Conservation (phyloP, 2,329 filamentous ascomycete genomes). For the Dactylellina drechsleri region DNA sequence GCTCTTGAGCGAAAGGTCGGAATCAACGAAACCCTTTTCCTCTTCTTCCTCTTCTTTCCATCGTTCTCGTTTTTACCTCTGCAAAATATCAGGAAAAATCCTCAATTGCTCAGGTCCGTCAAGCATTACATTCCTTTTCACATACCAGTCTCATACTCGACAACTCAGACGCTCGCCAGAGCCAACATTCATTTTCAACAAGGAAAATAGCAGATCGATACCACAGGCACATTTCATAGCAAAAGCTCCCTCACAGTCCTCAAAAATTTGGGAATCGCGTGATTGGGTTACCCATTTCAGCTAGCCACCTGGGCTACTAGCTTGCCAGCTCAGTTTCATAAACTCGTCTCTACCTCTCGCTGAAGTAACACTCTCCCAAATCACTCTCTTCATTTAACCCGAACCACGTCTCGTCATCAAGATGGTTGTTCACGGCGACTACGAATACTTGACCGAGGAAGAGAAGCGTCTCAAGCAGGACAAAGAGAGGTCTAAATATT, state of each 20-base stretch:
- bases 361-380: slow-evolving; percentile 1
- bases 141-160: not conserved
- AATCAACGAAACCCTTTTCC: not conserved
- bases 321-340: slow-evolving; percentile 21
- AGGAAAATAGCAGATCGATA: not conserved
- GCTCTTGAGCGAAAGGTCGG: slow-evolving; percentile 16
- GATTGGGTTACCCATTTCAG: slow-evolving; percentile 35
- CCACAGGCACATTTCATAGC: not conserved
- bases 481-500: slow-evolving; percentile 83
- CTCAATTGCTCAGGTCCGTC: slow-evolving; percentile 34
- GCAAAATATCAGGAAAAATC: slow-evolving; percentile 21
- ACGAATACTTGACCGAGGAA: slow-evolving; percentile 88
- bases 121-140: slow-evolving; percentile 33
- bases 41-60: not conserved
- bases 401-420: slow-evolving; percentile 4
- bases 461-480: slow-evolving; percentile 91
- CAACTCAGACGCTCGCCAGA: slow-evolving; percentile 24
- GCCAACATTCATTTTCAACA: slow-evolving; percentile 6
- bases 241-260: slow-evolving; percentile 6
- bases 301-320: slow-evolving; percentile 28
- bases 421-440: slow-evolving; percentile 91
- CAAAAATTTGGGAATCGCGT: slow-evolving; percentile 20
- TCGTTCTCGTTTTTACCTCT: slow-evolving; percentile 27
- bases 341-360: slow-evolving; percentile 27
- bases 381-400: not conserved